Evolutionary conservation across 78 protist genomes (phyloP), one percentile per base, ranked within the genome.

Genomic region (Tieghemostelium lacteum): DNA sequence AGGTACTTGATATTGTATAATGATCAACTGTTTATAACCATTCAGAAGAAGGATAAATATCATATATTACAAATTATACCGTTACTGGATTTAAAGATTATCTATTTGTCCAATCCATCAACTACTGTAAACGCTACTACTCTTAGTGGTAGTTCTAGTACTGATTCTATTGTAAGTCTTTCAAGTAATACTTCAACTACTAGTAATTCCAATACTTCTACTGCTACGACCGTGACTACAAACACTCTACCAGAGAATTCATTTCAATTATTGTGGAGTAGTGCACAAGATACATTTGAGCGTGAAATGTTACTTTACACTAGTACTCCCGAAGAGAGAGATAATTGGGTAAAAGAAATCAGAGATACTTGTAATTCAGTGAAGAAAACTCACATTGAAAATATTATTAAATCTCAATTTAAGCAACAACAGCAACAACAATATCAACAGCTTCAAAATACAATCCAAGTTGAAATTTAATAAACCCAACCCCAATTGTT

Each of bases 31-130:
- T 69, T 34, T 36, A 58, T 83, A 28, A 83, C 91, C 0, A 66
- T 69, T 39, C 91, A 83, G 69, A 83, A 83, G 78, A 83, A 83
- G 45, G 37, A 40, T 39, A 83, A 83, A 49, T 83, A 83, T 70
- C 34, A 22, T 29, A 62, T 69, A 12, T 19, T 36, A 34, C 55
- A 36, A 36, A 66, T 54, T 17, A n/a, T 55, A 40, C 76, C 76
- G 31, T 64, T 83, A 0, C 19, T 83, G 1, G 91, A 83, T 55
- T 63, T 83, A n/a, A 83, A 83, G 33, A 57, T 83, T 1, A 29
- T 83, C 10, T 76, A 83, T 12, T 29, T 69, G n/a, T 52, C 58
- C 3, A 45, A 6, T 14, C 10, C 52, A 45, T 14, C 52, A 45
- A 45, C 52, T 14, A 45, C 52, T n/a, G n/a, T n/a, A n/a, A n/a